A percentile compares a stretch with the other conserved stretches of the same genome.
These are phyloP conservation scores for Trichoderma afroharzianum DNA, from an alignment of 2,329 filamentous ascomycete genomes.

Conservation along the genomic window DNA sequence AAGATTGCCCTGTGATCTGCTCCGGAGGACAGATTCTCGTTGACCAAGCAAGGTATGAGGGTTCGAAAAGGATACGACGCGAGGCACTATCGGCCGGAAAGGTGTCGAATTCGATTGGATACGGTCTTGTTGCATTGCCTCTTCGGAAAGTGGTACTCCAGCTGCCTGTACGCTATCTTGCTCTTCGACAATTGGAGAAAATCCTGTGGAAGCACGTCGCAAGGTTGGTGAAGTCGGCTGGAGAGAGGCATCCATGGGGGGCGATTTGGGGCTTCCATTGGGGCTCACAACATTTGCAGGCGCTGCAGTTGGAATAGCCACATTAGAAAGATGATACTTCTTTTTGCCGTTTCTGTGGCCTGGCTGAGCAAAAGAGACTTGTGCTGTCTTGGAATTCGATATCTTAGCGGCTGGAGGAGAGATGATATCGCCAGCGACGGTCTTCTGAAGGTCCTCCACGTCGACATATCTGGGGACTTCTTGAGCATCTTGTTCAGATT, in stretches of 20 bases:
- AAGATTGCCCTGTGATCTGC: conserved; percentile 45
- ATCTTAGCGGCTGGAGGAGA: conserved; percentile 32
- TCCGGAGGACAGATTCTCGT: conserved; percentile 52
- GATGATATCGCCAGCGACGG: conserved; percentile 48
- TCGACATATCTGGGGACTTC: conserved; percentile 61
- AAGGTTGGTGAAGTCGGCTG: conserved; percentile 24
- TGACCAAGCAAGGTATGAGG: conserved; percentile 55
- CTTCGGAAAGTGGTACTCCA: conserved; percentile 23
- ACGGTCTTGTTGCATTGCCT: neutral
- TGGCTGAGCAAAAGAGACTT: conserved; percentile 19
- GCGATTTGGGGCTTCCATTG: conserved; percentile 23
- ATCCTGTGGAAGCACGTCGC: conserved; percentile 28
- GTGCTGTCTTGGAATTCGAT: conserved; percentile 30
- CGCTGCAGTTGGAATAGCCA: neutral
- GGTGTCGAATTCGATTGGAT: conserved; percentile 24
- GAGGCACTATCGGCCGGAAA: conserved; percentile 36
- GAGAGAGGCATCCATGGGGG: conserved; percentile 19
- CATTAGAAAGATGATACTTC: neutral
- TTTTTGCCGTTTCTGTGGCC: conserved; percentile 16
- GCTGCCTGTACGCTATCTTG: conserved; percentile 19
- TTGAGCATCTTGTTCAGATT: conserved; percentile 22
- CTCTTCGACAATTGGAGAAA: conserved; percentile 46
- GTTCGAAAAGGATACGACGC: conserved; percentile 48
- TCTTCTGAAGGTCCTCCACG: conserved; percentile 62
- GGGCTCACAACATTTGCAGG: neutral